Base-by-base conservation (phyloP, 1,139 yeast genomes). In the Candida albicans region DNA sequence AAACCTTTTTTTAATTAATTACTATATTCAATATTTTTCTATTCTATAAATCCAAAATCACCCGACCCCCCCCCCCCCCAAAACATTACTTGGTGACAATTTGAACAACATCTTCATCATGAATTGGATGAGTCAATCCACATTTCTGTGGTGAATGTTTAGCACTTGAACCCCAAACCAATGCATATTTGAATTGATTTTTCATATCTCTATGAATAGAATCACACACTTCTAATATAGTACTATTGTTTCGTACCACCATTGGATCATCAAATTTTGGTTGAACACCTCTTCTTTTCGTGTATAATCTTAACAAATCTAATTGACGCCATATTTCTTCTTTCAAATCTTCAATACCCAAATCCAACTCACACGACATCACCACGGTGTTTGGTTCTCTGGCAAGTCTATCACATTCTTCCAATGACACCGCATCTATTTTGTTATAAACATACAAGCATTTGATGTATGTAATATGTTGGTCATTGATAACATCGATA, bases 101-200 rank as follows among this genome's bases (percentile, higher is more conserved):
- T 47, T 95, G 86, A 11, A 93, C 91, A 26, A 93, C 99, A 62
- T 93, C 99, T 59, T 91, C 98, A 59, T 93, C 99, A 52, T 87
- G 83, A 13, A 93, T 84, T 36, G 74, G 74, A 62, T 93, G 99
- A 50, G 65, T 78, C 48, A 93, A 71, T 0, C 99, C 98, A 72
- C 98, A 91, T 61, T 90, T 90, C 60, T 93, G 99, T 2, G 99
- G 99, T 35, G 95, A 87, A 61, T 90, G 96, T 63, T 93, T 93
- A 6, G 97, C 87, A 42, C 95, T 85, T 1, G 91, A 83, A 0
- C 99, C 99, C 98, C 98, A 93, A 9, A 93, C 97, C 56, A 90
- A 68, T 1, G 98, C 98, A 62, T 90, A 89, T 61, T 90, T 87
- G 71, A 93, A 93, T 59, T 87, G 89, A 55, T 86, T 83, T 58